A percentile compares a stretch with the other conserved stretches of the same genome.
These are phyloP conservation scores for Globisporangium iwayamae DNA, from an alignment of 352 stramenopile genomes.

Conservation along the genomic window DNA sequence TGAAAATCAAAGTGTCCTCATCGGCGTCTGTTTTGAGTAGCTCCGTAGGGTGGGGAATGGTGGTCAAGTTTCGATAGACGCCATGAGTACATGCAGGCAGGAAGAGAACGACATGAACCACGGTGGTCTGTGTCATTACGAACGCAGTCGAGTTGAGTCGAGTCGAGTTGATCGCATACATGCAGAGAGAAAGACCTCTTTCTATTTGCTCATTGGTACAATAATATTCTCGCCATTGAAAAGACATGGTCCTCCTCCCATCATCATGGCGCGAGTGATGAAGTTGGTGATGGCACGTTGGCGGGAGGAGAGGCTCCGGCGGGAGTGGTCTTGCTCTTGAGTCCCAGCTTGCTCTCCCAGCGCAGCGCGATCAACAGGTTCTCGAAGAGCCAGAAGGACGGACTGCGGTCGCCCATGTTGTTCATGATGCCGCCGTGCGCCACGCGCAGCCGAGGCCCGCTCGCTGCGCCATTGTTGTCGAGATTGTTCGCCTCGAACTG, in stretches of 20 bases:
- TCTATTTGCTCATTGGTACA: not conserved
- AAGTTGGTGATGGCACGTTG: not conserved
- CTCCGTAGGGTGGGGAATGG: not conserved
- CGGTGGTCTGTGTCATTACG: not conserved
- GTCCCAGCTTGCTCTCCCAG: constrained; percentile 47
- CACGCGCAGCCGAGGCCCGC: constrained; percentile 20
- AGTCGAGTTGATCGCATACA: not conserved
- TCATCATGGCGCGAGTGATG: not conserved
- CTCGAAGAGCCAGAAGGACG: constrained; percentile 55
- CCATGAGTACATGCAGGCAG: not conserved
- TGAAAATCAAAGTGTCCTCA: not conserved
- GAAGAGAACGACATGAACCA: not conserved
- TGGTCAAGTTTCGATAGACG: not conserved
- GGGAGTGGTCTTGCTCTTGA: constrained; percentile 11
- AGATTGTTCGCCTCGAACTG: not conserved
- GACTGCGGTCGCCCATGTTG: constrained; percentile 53
- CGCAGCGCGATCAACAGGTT: constrained; percentile 49
- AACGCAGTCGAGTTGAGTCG: not conserved
- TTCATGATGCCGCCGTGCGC: constrained; percentile 57
- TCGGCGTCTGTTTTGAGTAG: not conserved
- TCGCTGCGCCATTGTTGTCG: constrained; percentile 18
- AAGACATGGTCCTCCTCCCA: not conserved
- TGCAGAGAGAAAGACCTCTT: not conserved
- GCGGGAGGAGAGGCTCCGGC: not conserved
- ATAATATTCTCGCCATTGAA: not conserved